Evolutionary conservation across 371 early-diverging fungal genomes (phyloP), one percentile per base, ranked within the genome.

Genomic region (Mortierella sp.): DNA sequence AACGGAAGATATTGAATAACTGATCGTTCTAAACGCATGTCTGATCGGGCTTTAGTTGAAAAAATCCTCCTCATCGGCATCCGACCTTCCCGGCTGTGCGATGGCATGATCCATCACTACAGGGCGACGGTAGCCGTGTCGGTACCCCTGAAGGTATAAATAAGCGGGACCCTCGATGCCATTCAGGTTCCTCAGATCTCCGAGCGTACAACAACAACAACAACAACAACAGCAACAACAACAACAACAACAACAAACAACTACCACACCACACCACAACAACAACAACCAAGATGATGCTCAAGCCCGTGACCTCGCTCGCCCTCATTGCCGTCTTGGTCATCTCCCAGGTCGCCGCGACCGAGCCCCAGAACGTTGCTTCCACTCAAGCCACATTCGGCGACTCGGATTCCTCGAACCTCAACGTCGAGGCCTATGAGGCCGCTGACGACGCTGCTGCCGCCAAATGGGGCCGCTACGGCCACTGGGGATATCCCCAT

Each of bases 401-500:
- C 3, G 29, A 13, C 68, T 53, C 58, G 8, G 10, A 47, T 19
- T n/a, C n/a, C n/a, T 10, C 22, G 29, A 31, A 44, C 45, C 41
- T 37, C 6, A 40, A 52, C n/a, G 31, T 16, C 31, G 55, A 53
- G 55, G 41, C 40, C 39, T 22, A 39, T 9, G 41, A 8, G n/a
- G n/a, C n/a, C 0, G 48, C 41, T 9, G 26, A 39, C 24, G 22
- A 40, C 4, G 53, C 24, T 19, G 53, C 40, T 29, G 40, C 37
- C 40, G 16, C 45, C 61, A 69, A 69, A 45, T 69, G 70, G 70
- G 58, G 61, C 8, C 44, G 55, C n/a, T 45, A 44, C 14, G 66
- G 66, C 26, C 7, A 45, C 34, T 47, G 68, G n/a, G 52, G 68
- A 26, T 69, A 52, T 34, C 26, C 26, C 34, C 41, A 52, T 26